Base-by-base conservation (phyloP, 2,329 filamentous ascomycete species). In the Gaeumannomyces sp. region DNA sequence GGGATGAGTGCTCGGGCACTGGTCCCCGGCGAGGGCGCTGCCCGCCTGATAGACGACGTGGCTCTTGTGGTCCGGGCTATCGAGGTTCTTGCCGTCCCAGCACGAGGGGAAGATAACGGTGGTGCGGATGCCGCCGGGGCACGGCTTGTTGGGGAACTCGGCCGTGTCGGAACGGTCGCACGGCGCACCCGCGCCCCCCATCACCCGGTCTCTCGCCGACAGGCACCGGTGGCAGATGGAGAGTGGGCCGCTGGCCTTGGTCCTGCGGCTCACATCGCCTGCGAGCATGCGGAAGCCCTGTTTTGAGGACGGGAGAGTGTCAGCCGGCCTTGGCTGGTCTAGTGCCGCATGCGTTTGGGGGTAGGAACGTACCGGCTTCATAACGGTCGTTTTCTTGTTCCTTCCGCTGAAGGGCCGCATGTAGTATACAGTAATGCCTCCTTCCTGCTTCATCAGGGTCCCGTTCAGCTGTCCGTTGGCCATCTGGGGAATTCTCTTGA, bases 251-350 rank as follows among this genome's bases (percentile, higher is more conserved):
- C 77, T 76, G 59, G 77, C 76, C 58, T 74, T 70, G 58, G 80
- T 81, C 67, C 85, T 82, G 68, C 79, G 78, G 65, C 72, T 76
- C 1, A 83, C 78, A 69, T 87, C 79, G 45, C 88, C 88, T 6
- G 86, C 85, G 38, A 90, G 64, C 86, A 91, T 90, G 63, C 86
- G 84, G 69, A 90, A 86, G 63, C 81, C 85, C 25, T 79, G 13
- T 73, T 0, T 27, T 10, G 25, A 22, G 28, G 58, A 60, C 16
- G 58, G n/a, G n/a, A 86, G 88, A 70, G 88, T 89, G 87, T 77
- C n/a, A 80, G 79, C 62, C 82, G 79, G 25, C 19, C 11, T 10
- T 16, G 31, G 25, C 7, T 77, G 72, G 67, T 77, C 74, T 57
- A 74, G 71, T 7, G 74, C 73, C 59, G 77, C 76, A 2, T 70